Base-by-base conservation (phyloP, 2,329 filamentous ascomycete species). In the Diatrype stigma region DNA sequence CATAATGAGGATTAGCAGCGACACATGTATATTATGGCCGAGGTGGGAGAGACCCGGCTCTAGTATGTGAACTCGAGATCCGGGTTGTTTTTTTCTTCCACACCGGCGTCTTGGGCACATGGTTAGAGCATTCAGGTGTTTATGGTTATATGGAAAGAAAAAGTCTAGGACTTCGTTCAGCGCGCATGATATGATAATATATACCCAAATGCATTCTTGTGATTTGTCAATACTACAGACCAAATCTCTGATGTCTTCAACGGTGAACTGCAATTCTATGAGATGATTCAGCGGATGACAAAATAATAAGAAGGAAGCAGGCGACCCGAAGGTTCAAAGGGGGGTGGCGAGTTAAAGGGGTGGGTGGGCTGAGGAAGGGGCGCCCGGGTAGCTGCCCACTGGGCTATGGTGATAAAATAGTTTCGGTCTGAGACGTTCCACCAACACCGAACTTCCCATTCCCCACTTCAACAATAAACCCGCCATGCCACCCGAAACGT, bases 111-210 rank as follows among this genome's bases (percentile, higher is more conserved):
- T 19, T 42, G 42, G 56, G 45, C 37, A 54, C 48, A 47, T 37
- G 47, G 51, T 53, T 61, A 63, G 53, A 57, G 54, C 54, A 55
- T 56, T 57, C 46, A 59, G 61, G 63, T 56, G 60, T 64, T 66
- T 50, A 60, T 51, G 62, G 61, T 54, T 49, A 56, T 49, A 60
- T 56, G 57, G 54, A 55, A 63, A 63, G 54, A 56, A 63, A 63
- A 60, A 48, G 49, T 51, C 42, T 53, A 52, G 56, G 58, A 56
- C 56, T 55, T 26, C 26, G 12, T 56, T 56, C 51, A 61, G 53
- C 48, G 52, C 58, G n/a, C n/a, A n/a, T n/a, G n/a, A n/a, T n/a
- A 60, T 61, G 38, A 61, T 51, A 66, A 66, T 66, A 67, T 67
- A 67, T 37, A 37, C 64, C 64, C 64, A 58, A 56, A 63, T 61